A percentile compares a stretch with the other conserved stretches of the same genome.
Evolutionary conservation across 345 rosid genomes (phyloP).

Genomic region (Rhizophora apiculata): DNA sequence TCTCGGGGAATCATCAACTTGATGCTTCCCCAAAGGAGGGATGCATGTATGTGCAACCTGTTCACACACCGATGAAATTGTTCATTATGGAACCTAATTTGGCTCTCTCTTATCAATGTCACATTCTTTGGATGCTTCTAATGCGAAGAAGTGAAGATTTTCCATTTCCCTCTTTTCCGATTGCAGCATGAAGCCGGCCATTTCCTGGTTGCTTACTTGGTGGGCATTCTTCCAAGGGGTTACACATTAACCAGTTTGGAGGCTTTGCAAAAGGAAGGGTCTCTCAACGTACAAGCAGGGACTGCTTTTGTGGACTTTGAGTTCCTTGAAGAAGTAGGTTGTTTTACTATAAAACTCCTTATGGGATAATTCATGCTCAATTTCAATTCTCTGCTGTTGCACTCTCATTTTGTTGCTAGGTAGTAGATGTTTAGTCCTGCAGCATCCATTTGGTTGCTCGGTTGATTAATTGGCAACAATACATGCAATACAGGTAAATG

Average conservation of each 20-base stretch:
- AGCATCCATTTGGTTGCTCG: no score
- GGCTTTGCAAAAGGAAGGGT: constrained; percentile 83
- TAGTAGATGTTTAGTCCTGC: no score
- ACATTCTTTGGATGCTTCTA: no score
- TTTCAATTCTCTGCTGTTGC: background rate
- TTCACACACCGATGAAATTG: no score
- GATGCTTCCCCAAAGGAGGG: no score
- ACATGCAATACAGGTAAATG: constrained; percentile 52
- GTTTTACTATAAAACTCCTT: background rate
- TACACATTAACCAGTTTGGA: constrained; percentile 73
- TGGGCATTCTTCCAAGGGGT: constrained; percentile 77
- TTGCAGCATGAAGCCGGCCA: constrained; percentile 98
- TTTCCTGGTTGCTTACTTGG: constrained; percentile 82
- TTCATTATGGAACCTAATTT: no score
- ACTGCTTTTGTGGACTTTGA: constrained; percentile 86
- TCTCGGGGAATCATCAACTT: no score
- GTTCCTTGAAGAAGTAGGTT: constrained; percentile 77
- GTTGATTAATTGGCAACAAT: background rate
- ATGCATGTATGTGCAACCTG: no score
- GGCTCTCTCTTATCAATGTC: no score
- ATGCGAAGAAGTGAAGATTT: background rate
- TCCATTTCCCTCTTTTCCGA: background rate
- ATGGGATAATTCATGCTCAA: background rate
- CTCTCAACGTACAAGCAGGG: constrained; percentile 91
- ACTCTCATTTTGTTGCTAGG: background rate